Evolutionary conservation across 2,329 filamentous ascomycete genomes (phyloP).

Genomic region (Cladophialophora yegresii): DNA sequence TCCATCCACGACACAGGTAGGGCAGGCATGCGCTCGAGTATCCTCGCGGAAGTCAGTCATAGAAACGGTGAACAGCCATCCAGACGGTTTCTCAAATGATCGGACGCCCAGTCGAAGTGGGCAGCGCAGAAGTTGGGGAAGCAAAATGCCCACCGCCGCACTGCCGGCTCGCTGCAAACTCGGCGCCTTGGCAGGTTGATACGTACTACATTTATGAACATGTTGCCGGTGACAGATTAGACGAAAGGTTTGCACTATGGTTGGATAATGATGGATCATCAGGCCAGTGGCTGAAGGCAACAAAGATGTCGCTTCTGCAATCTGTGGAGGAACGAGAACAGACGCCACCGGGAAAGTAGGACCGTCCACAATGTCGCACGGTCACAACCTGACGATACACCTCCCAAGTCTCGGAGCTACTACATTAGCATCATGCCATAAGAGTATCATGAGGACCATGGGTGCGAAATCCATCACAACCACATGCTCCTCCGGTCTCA

Average conservation of each 20-base stretch:
- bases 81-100: slow-evolving; percentile 1
- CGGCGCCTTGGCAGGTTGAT: neutral
- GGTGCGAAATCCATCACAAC: neutral
- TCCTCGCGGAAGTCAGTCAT: neutral
- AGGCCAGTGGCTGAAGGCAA: neutral
- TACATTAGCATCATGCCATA: neutral
- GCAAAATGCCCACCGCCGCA: neutral
- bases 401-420: neutral
- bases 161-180: neutral
- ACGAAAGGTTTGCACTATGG: neutral
- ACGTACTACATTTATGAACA: neutral
- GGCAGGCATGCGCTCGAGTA: slow-evolving; percentile 34
- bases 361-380: neutral
- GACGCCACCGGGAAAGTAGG: neutral
- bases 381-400: neutral
- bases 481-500: no score
- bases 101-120: neutral
- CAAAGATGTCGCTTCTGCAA: neutral
- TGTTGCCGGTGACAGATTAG: neutral
- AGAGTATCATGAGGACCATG: neutral
- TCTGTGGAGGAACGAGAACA: neutral
- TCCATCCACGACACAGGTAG: slow-evolving; percentile 38
- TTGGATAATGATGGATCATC: neutral
- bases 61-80: slow-evolving; percentile 8
- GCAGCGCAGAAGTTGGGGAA: slow-evolving; percentile 10